These are phyloP conservation scores for Poterioochromonas sp. DNA, from an alignment of 352 stramenopile species.

Conservation along the genomic window DNA sequence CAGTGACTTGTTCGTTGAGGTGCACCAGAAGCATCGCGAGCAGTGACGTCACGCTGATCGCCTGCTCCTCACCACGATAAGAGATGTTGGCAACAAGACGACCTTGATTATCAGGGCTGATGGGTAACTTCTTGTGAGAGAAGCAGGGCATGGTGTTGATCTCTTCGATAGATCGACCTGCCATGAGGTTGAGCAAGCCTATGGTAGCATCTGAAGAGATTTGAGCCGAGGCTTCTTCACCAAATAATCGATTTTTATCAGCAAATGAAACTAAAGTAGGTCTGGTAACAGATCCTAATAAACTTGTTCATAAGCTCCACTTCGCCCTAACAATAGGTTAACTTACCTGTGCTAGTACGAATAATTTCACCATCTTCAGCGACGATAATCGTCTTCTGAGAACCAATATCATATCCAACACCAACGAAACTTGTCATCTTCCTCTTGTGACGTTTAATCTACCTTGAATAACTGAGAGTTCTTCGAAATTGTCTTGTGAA, in stretches of 20 bases:
- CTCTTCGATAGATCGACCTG: background rate
- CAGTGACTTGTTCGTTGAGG: background rate
- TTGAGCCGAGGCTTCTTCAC: conserved; percentile 16
- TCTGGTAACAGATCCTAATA: background rate
- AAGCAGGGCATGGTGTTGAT: background rate
- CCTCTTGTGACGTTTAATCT: background rate
- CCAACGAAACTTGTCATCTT: background rate
- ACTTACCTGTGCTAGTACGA: conserved; percentile 10
- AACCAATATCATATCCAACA: conserved; percentile 30
- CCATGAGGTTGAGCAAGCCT: background rate
- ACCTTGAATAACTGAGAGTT: background rate
- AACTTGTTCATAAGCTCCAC: too few species aligned
- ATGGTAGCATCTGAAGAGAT: background rate
- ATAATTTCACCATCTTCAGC: conserved; percentile 23
- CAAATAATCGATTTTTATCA: background rate
- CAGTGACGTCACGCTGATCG: background rate
- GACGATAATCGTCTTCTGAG: conserved; percentile 34
- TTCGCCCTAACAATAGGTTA: too few species aligned
- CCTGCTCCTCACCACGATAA: background rate
- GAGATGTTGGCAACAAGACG: background rate
- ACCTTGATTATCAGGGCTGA: background rate
- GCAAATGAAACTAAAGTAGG: conserved; percentile 6
- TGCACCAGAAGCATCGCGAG: background rate
- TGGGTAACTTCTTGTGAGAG: background rate
- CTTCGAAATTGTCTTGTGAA: background rate